These are phyloP conservation scores for Backusella westeae DNA, from an alignment of 192 early-diverging fungal species.

Conservation along the genomic window DNA sequence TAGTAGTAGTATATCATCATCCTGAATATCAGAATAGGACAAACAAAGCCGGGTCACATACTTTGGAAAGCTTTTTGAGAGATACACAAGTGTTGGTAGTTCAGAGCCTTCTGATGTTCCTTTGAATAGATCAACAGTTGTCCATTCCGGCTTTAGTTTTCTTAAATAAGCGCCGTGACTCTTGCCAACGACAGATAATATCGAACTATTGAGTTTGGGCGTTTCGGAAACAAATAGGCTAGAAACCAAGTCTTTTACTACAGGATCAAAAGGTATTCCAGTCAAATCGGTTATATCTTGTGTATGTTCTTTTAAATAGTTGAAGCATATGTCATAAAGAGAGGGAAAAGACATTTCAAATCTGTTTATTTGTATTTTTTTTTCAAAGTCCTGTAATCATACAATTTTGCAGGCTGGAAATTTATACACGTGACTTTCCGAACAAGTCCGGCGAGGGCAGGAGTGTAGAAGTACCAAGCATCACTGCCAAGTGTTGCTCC, in stretches of 20 bases:
- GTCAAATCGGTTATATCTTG: not conserved
- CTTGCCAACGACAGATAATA: not conserved
- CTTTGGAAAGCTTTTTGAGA: not conserved
- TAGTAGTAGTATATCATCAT: not conserved
- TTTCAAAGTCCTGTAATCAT: not conserved
- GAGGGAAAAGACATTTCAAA: not conserved
- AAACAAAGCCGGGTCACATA: not conserved
- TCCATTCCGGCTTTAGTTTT: not conserved
- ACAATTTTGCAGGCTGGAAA: not conserved
- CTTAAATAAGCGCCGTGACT: not conserved
- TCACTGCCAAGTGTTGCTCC: not conserved
- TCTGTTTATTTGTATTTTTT: not conserved
- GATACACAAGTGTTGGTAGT: not conserved
- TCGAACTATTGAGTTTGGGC: not conserved
- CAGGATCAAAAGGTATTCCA: not conserved
- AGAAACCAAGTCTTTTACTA: not conserved
- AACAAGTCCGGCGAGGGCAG: not conserved
- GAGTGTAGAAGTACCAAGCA: conserved; percentile 1
- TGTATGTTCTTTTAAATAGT: not conserved
- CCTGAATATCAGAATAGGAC: not conserved
- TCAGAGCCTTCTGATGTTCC: not conserved
- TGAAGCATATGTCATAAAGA: conserved; percentile 1
- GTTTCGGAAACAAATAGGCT: not conserved
- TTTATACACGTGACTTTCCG: not conserved
- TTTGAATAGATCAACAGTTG: not conserved